Conservation (phyloP, 2,329 filamentous ascomycete species). For the Stachybotrys elegans region DNA sequence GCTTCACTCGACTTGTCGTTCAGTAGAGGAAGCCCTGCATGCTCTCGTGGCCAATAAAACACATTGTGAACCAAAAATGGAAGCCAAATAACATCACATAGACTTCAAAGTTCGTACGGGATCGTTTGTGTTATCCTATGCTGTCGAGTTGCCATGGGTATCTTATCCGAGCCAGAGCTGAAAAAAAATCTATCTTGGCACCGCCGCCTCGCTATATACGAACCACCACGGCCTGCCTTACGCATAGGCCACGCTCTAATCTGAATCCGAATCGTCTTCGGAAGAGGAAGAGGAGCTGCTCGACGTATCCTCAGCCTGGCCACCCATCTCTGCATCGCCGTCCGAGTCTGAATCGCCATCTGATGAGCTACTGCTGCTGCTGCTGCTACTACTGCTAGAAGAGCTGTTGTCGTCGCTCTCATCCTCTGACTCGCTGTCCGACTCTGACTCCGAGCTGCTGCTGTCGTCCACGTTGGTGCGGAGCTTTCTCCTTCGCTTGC, state of each 20-base stretch:
- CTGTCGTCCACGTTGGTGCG: conserved; percentile 38
- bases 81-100: no score
- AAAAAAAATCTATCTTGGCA: background rate
- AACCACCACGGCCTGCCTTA: no score
- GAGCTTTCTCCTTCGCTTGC: conserved; percentile 48
- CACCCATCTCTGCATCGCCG: conserved; percentile 13
- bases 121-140: no score
- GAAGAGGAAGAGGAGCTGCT: conserved; percentile 36
- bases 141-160: conserved; percentile 3
- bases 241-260: conserved; percentile 20
- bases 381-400: conserved; percentile 28
- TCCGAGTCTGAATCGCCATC: conserved; percentile 24
- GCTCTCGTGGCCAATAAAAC: conserved; percentile 12
- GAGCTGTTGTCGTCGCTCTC: conserved; percentile 21
- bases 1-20: no score
- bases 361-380: conserved; percentile 32
- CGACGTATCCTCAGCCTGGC: conserved; percentile 21
- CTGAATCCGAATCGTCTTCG: conserved; percentile 27
- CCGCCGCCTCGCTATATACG: background rate
- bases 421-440: conserved; percentile 25
- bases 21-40: conserved; percentile 52
- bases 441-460: conserved; percentile 32
- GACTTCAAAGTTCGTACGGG: no score
- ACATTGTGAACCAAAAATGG: no score
- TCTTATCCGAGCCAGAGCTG: conserved; percentile 3